Conservation (phyloP, 768 basidiomycete species). For the Cystobasidium ongulense region DNA sequence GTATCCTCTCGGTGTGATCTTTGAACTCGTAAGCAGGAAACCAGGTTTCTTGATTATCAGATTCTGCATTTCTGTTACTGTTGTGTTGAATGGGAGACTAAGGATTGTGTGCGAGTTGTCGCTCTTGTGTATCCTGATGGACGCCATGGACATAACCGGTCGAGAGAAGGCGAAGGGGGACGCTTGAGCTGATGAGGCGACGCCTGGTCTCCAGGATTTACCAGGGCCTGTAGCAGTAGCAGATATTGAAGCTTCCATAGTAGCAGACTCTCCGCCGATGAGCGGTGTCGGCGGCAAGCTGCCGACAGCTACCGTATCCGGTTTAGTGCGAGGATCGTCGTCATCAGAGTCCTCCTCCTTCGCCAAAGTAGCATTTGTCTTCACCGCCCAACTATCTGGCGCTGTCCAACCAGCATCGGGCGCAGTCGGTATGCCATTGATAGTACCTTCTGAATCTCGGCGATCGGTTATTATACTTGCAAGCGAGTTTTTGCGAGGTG, state of each 20-base stretch:
- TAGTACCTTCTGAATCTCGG: conserved; percentile 13
- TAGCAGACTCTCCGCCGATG: not conserved
- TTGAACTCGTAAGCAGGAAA: conserved; percentile 10
- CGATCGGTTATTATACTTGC: not conserved
- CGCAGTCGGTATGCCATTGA: not conserved
- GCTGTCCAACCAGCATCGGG: conserved; percentile 41
- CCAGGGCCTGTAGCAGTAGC: not conserved
- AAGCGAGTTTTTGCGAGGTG: conserved; percentile 17
- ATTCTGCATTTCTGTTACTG: conserved; percentile 21
- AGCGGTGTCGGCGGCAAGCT: conserved; percentile 12
- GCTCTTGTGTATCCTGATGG: conserved; percentile 28
- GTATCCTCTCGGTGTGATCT: conserved; percentile 11
- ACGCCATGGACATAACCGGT: not conserved
- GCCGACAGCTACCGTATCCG: conserved; percentile 28
- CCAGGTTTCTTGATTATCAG: conserved; percentile 31
- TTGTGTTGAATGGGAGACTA: conserved; percentile 21
- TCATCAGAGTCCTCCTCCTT: conserved; percentile 40
- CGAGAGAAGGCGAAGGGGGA: not conserved
- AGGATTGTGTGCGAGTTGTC: conserved; percentile 33
- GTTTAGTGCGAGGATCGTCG: conserved; percentile 36
- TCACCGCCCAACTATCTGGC: conserved; percentile 51
- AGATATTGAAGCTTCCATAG: not conserved
- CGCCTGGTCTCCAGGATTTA: not conserved
- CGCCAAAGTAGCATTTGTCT: conserved; percentile 38
- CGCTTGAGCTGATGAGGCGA: not conserved